Base-by-base conservation (phyloP, 148 eudicot genomes). In the Euryodendron excelsum region DNA sequence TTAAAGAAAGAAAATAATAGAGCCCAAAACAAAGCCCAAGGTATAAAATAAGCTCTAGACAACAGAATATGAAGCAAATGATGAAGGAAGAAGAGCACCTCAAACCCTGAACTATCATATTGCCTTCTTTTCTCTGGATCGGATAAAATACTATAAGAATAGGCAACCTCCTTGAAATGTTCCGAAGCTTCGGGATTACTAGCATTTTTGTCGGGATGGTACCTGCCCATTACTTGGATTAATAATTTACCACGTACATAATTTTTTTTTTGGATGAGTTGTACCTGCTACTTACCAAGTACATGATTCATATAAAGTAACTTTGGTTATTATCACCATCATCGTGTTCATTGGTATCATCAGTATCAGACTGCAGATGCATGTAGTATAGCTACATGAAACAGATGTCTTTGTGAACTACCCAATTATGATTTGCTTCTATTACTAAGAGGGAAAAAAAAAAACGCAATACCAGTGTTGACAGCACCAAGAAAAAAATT, bases 91-190 rank as follows among this genome's bases (percentile, higher is more conserved):
- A 70, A 74, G 27, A 63, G 20, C 37, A 96, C 99, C 99, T 96
- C 98, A 87, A 93, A 96, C 63, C 99, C 99, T 48, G 97, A 89
- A 76, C 72, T 89, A 82, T 96, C 99, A 84, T 88, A 96, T 69
- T 96, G 99, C 80, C 98, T 88, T 86, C 98, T 93, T 88, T 94
- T 96, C 73, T 96, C 99, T 75, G 99, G 95, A 84, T 93, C 98
- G 56, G 98, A 91, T 78, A 96, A 86, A 74, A 96, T 88, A 82
- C 85, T 86, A 82, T 96, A 96, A 20, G 99, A 93, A 84, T 82
- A 93, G 64, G 99, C 99, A 83, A 96, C 98, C 90, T 96, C 99
- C 80, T 93, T 93, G 78, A 96, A 96, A 67, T 84, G 95, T 73
- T 96, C 99, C 4, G 94, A 83, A 45, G 99, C 99, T 84, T 93